Conservation (phyloP, 2,329 filamentous ascomycete genomes). For the Fusarium phyllophilum region DNA sequence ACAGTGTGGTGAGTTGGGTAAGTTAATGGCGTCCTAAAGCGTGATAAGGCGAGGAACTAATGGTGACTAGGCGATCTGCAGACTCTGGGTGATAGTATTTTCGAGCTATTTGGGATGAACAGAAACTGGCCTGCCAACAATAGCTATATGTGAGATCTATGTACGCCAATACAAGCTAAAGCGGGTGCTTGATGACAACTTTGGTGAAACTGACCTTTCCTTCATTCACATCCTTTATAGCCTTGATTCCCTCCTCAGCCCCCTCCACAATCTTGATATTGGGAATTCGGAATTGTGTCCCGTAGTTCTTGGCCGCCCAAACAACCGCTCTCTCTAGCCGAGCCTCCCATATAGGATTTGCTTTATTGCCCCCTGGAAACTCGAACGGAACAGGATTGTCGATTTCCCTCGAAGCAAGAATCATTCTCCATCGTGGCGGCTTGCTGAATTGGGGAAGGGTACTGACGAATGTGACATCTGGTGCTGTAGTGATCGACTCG, state of each 20-base stretch:
- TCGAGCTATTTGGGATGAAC: not conserved
- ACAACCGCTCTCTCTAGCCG: not conserved
- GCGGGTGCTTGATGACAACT: not conserved
- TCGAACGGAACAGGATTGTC: not conserved
- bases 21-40: fast-evolving
- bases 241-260: not conserved
- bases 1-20: not conserved
- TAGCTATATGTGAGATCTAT: not conserved
- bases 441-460: not conserved
- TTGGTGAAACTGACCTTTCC: not conserved
- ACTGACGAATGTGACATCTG: not conserved
- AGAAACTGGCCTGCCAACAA: not conserved
- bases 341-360: not conserved
- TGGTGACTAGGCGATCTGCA: not conserved
- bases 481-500: not conserved
- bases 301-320: not conserved
- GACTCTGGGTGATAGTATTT: not conserved
- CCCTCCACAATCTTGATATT: not conserved
- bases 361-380: not conserved
- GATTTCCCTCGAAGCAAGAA: not conserved
- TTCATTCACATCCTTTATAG: not conserved
- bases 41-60: not conserved
- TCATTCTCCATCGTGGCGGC: not conserved
- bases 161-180: not conserved
- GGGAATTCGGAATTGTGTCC: not conserved